Conservation (phyloP, 331 rosid genomes). For the Ulmus americana region DNA sequence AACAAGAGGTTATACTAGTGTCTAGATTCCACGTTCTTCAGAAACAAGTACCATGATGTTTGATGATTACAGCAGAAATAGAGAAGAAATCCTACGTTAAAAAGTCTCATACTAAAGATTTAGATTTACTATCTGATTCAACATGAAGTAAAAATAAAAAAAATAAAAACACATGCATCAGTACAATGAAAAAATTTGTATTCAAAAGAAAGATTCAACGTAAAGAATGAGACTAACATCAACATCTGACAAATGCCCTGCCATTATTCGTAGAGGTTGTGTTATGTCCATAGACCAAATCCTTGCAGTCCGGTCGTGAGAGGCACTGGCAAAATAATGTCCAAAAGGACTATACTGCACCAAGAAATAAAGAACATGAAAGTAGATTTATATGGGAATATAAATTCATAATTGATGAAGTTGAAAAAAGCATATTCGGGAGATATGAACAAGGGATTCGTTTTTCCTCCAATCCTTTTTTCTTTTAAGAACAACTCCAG, state of each 20-base stretch:
- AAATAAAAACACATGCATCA: no score
- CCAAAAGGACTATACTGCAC: conserved; percentile 95
- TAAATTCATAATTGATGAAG: neutral
- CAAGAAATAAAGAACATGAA: conserved; percentile 24
- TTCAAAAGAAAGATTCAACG: no score
- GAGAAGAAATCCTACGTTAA: no score
- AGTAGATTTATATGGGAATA: neutral
- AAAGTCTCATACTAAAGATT: no score
- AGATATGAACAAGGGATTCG: neutral
- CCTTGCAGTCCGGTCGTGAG: conserved; percentile 97
- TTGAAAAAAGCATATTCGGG: neutral
- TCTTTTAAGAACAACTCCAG: neutral
- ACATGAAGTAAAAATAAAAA: no score
- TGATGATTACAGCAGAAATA: no score
- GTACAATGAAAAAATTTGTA: no score
- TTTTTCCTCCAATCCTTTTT: no score
- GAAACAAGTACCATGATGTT: neutral
- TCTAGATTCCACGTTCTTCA: neutral
- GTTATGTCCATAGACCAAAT: conserved; percentile 93
- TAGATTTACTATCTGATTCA: no score
- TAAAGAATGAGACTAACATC: conserved; percentile 60
- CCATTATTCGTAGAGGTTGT: conserved; percentile 90
- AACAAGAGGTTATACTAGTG: no score
- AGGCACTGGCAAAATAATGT: conserved; percentile 90
- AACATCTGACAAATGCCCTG: conserved; percentile 95